phyloP scores from a whole-genome alignment of 2,329 filamentous ascomycete genomes.

The Xylaria digitata region DNA sequence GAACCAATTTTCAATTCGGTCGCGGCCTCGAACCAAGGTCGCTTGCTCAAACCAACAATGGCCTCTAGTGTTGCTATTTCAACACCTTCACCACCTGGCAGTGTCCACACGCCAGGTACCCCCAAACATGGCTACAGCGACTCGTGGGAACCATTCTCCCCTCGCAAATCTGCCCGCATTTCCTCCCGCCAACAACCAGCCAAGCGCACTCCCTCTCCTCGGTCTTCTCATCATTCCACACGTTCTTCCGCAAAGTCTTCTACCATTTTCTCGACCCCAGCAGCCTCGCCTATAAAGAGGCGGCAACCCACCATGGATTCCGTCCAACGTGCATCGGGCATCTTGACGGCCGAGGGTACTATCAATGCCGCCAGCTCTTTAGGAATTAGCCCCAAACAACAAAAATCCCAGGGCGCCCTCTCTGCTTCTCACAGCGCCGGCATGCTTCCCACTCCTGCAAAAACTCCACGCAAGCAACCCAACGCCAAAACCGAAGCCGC shows the following conservation, averaged over 20 bases:
- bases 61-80: conserved; percentile 53
- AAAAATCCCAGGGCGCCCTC: conserved; percentile 45
- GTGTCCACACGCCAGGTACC: conserved; percentile 74
- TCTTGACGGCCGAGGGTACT: conserved; percentile 58
- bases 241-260: conserved; percentile 38
- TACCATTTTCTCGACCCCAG: conserved; percentile 55
- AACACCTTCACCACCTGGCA: conserved; percentile 70
- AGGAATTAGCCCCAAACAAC: conserved; percentile 49
- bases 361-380: conserved; percentile 58
- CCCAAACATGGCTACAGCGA: conserved; percentile 76
- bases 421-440: conserved; percentile 54
- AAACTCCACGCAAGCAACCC: conserved; percentile 76
- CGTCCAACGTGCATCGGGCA: conserved; percentile 60
- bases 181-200: conserved; percentile 63
- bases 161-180: conserved; percentile 75
- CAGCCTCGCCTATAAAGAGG: conserved; percentile 64
- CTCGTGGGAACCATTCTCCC: conserved; percentile 77
- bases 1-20: conserved; percentile 18
- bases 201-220: conserved; percentile 69
- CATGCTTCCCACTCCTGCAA: conserved; percentile 81
- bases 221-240: conserved; percentile 45
- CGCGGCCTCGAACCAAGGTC: conserved; percentile 23
- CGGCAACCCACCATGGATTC: conserved; percentile 59
- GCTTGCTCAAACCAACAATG: conserved; percentile 49
- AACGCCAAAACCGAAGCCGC: conserved; percentile 62